These are phyloP conservation scores for Chloranthus sessilifolius DNA, from an alignment of 164 flowering plant species.

Conservation along the genomic window DNA sequence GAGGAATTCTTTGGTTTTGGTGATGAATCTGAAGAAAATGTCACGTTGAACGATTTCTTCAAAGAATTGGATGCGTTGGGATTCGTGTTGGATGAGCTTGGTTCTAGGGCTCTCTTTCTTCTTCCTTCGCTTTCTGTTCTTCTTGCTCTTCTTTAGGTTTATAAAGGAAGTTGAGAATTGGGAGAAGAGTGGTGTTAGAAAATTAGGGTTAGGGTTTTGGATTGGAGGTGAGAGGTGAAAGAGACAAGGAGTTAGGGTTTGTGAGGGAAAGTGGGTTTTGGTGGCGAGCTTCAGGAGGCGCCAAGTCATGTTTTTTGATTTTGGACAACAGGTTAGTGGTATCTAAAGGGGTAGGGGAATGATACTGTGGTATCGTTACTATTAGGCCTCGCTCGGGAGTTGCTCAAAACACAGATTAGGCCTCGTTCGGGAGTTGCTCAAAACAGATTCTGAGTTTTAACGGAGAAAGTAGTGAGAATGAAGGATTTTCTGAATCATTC, in stretches of 20 bases:
- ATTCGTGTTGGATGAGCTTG: conserved; percentile 42
- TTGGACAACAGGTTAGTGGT: too few species aligned
- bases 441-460: too few species aligned
- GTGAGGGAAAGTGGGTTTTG: conserved; percentile 6
- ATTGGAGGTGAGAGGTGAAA: too few species aligned
- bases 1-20: conserved; percentile 48
- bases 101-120: conserved; percentile 54
- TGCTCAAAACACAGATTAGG: too few species aligned
- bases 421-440: too few species aligned
- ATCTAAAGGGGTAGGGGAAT: too few species aligned
- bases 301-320: conserved; percentile 32
- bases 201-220: conserved; percentile 6
- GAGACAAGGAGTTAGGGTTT: conserved; percentile 23
- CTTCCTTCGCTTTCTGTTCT: conserved; percentile 47
- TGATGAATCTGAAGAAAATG: conserved; percentile 49
- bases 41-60: conserved; percentile 58
- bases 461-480: too few species aligned
- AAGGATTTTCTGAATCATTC: too few species aligned
- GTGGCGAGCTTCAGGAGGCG: conserved; percentile 21
- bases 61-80: conserved; percentile 37
- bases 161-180: neutral
- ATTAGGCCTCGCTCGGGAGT: too few species aligned
- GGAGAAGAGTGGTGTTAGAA: conserved; percentile 24
- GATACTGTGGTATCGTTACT: too few species aligned
- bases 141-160: conserved; percentile 20